Evolutionary conservation across 306 rosid genomes (phyloP).

Genomic region (Corylus avellana): DNA sequence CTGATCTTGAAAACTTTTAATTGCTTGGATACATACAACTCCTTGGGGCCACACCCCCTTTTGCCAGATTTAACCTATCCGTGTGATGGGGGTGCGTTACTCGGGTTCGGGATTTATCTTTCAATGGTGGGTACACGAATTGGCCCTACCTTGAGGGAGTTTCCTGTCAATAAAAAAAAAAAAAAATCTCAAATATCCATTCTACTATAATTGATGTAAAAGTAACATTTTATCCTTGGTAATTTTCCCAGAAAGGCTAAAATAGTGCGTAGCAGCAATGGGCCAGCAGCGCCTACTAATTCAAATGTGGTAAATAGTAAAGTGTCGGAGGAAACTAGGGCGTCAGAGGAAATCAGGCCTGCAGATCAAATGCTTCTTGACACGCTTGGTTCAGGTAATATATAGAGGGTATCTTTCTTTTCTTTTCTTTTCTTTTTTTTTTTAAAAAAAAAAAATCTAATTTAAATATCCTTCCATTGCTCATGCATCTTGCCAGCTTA

Average conservation of each 20-base stretch:
- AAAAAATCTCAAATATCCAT: background rate
- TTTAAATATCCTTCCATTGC: background rate
- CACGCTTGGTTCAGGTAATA: slow-evolving; percentile 59
- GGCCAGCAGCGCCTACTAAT: slow-evolving; percentile 32
- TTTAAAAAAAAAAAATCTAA: too few relatives aligned
- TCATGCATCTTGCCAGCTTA: background rate
- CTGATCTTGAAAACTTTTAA: slow-evolving; percentile 22
- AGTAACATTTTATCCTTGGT: slow-evolving; percentile 6
- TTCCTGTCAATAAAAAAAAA: too few relatives aligned
- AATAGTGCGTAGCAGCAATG: slow-evolving; percentile 56
- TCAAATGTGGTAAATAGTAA: slow-evolving; percentile 43
- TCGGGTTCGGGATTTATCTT: too few relatives aligned
- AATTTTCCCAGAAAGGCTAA: slow-evolving; percentile 72
- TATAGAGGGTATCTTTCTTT: slow-evolving; percentile 1
- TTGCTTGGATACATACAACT: background rate
- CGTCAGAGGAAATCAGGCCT: slow-evolving; percentile 46
- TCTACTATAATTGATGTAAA: slow-evolving; percentile 24
- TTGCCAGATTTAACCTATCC: too few relatives aligned
- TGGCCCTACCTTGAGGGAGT: too few relatives aligned
- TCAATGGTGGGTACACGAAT: too few relatives aligned
- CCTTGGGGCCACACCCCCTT: too few relatives aligned
- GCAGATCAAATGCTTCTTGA: slow-evolving; percentile 47
- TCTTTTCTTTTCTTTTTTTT: too few relatives aligned
- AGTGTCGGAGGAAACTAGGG: slow-evolving; percentile 49
- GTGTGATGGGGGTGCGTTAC: too few relatives aligned